Evolutionary conservation across 2,329 filamentous ascomycete species (phyloP).

Genomic region (Botrytis elliptica): DNA sequence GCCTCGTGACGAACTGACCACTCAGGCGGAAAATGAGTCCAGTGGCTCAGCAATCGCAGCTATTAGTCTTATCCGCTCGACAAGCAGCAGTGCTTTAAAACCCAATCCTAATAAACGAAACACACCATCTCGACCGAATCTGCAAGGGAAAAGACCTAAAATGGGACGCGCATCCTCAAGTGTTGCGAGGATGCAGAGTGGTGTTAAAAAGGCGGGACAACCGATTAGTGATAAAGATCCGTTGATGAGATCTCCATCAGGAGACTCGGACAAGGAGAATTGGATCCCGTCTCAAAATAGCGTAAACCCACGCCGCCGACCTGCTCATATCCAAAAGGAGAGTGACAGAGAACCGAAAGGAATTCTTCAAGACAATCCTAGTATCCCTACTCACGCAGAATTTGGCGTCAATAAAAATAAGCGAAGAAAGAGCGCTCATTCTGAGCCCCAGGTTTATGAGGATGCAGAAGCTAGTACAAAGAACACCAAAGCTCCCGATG

Average conservation of each 20-base stretch:
- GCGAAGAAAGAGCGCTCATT: slow-evolving; percentile 30
- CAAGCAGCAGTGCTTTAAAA: slow-evolving; percentile 53
- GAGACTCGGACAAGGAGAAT: slow-evolving; percentile 95
- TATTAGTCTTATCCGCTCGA: slow-evolving; percentile 76
- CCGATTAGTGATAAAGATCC: slow-evolving; percentile 38
- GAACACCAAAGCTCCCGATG: slow-evolving; percentile 41
- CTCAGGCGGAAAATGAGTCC: slow-evolving; percentile 77
- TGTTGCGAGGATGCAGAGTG: slow-evolving; percentile 57
- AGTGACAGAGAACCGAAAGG: slow-evolving; percentile 27
- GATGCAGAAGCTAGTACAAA: slow-evolving; percentile 42
- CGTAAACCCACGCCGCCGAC: slow-evolving; percentile 41
- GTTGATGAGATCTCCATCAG: slow-evolving; percentile 50
- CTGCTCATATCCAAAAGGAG: slow-evolving; percentile 35
- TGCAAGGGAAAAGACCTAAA: slow-evolving; percentile 58
- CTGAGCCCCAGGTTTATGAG: slow-evolving; percentile 52
- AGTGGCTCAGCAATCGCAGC: slow-evolving; percentile 78
- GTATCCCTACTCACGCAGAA: slow-evolving; percentile 32
- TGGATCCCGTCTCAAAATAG: slow-evolving; percentile 61
- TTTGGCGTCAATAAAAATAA: slow-evolving; percentile 29
- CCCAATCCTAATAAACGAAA: slow-evolving; percentile 66
- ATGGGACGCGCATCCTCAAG: slow-evolving; percentile 62
- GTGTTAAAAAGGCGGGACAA: slow-evolving; percentile 34
- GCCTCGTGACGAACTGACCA: slow-evolving; percentile 72
- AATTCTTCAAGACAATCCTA: slow-evolving; percentile 35
- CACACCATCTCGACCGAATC: slow-evolving; percentile 43